Evolutionary conservation across 2,329 filamentous ascomycete genomes (phyloP).

Genomic region (Lachnellula cervina): DNA sequence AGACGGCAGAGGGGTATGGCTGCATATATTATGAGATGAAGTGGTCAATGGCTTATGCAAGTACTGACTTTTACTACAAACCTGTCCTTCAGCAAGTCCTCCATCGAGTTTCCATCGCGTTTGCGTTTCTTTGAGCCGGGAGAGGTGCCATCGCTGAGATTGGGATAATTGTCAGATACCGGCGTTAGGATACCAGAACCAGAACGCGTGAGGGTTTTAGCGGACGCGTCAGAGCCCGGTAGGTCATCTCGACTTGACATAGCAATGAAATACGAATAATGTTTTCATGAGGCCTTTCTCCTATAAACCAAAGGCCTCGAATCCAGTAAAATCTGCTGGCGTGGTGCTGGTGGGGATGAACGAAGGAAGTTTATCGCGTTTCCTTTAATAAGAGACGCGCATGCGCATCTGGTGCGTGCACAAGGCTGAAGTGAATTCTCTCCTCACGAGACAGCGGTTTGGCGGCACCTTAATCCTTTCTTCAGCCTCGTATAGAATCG

Average conservation of each 20-base stretch:
- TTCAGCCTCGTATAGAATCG: too few relatives aligned
- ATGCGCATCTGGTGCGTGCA: too few relatives aligned
- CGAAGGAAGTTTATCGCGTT: background rate
- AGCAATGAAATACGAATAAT: conserved; percentile 29
- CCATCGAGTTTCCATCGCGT: conserved; percentile 28
- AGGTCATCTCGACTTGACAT: conserved; percentile 29
- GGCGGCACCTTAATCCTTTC: too few relatives aligned
- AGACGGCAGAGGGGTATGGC: conserved; percentile 52
- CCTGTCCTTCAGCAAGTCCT: conserved; percentile 30
- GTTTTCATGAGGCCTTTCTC: conserved; percentile 25
- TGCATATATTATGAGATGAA: conserved; percentile 29
- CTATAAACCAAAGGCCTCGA: conserved; percentile 12
- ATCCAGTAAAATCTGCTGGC: background rate
- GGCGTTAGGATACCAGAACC: conserved; percentile 29
- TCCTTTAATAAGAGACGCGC: background rate
- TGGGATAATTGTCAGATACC: conserved; percentile 23
- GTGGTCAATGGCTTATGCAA: background rate
- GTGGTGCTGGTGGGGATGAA: background rate
- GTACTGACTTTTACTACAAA: conserved; percentile 32
- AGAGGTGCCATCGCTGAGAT: conserved; percentile 15
- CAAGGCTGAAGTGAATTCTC: background rate
- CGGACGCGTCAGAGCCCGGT: conserved; percentile 27
- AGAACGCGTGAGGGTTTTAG: conserved; percentile 22
- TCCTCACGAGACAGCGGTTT: background rate
- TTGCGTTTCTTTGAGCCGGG: conserved; percentile 31